phyloP scores from a whole-genome alignment of 176 grass and related monocot genomes.

The Echinochloa phyllopogon region DNA sequence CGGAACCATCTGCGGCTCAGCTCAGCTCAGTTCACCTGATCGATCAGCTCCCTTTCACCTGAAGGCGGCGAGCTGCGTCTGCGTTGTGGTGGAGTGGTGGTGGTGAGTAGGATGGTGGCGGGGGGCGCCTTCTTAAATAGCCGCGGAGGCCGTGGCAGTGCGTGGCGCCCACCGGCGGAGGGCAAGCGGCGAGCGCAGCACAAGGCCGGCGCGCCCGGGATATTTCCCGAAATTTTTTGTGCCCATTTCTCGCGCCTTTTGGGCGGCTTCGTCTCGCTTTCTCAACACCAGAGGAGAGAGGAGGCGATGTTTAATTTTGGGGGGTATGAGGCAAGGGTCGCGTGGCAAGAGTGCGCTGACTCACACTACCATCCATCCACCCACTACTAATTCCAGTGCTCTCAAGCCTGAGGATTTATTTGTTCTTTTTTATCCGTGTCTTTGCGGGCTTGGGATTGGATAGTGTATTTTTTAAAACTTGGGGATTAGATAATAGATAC shows the following conservation, averaged over 20 bases:
- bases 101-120: constrained; percentile 43
- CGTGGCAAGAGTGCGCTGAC: constrained; percentile 42
- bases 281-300: neutral
- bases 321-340: constrained; percentile 4
- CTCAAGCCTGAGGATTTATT: neutral
- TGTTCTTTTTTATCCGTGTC: neutral
- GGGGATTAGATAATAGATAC: no score
- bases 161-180: constrained; percentile 25
- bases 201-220: neutral
- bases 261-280: constrained; percentile 47
- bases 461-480: no score
- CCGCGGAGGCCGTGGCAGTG: constrained; percentile 13
- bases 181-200: neutral
- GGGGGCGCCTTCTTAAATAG: constrained; percentile 54
- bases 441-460: neutral
- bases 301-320: constrained; percentile 30
- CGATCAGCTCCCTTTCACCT: neutral
- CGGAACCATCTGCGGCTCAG: constrained; percentile 42
- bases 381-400: neutral
- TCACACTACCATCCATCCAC: neutral
- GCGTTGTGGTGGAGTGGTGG: neutral
- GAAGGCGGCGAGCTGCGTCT: neutral
- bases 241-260: constrained; percentile 2
- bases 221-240: constrained; percentile 2
- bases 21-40: neutral